Percentiles rank a stretch among this genome's conserved stretches.
phyloP scores from a whole-genome alignment of 768 basidiomycete genomes.

The Kwoniella mangroviensis region DNA sequence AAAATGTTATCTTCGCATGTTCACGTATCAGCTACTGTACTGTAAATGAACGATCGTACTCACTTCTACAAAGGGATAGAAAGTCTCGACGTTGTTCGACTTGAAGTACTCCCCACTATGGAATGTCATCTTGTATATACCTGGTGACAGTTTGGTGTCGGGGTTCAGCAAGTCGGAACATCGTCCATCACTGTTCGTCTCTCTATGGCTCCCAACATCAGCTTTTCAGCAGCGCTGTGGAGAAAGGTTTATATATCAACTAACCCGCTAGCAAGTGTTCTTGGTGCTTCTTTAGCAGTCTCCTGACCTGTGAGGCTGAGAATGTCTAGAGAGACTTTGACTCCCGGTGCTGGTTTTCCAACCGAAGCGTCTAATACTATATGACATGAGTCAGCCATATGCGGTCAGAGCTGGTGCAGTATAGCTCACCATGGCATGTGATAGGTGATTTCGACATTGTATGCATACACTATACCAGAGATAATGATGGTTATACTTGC shows the following conservation, averaged over 20 bases:
- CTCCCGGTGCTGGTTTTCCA: constrained; percentile 77
- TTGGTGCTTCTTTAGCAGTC: constrained; percentile 23
- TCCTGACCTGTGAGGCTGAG: constrained; percentile 39
- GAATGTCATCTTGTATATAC: constrained; percentile 84
- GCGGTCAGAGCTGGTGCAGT: too few species aligned
- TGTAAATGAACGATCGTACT: constrained; percentile 24
- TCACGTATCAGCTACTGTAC: background rate
- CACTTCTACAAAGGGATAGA: constrained; percentile 93
- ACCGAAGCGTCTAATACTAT: constrained; percentile 83
- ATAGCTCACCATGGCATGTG: constrained; percentile 78
- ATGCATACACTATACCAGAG: background rate
- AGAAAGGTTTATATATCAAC: background rate
- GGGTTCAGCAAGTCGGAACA: constrained; percentile 74
- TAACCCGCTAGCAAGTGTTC: constrained; percentile 25
- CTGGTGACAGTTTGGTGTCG: constrained; percentile 63
- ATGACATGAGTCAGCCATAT: background rate
- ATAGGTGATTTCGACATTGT: constrained; percentile 69
- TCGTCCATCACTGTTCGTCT: constrained; percentile 80
- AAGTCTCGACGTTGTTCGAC: constrained; percentile 66
- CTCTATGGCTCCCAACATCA: constrained; percentile 59
- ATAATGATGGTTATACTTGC: background rate
- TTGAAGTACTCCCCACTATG: constrained; percentile 82
- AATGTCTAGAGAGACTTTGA: constrained; percentile 69
- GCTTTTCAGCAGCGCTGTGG: background rate
- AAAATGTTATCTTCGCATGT: constrained; percentile 73